Conservation (phyloP, 192 early-diverging fungal genomes). For the Funneliformis mosseae region DNA sequence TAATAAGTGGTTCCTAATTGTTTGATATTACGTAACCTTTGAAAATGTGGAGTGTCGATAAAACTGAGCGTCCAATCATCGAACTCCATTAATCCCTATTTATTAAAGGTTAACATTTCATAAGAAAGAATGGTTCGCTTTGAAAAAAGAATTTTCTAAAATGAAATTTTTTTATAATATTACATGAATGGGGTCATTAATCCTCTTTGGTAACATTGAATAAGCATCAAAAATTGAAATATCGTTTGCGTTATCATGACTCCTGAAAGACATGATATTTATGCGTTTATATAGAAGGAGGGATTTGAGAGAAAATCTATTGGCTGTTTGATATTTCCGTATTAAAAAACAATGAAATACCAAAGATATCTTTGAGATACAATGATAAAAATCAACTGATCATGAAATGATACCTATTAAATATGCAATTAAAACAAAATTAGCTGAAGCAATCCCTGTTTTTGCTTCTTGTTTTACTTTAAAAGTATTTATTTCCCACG, state of each 20-base stretch:
- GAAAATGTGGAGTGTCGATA: constrained; percentile 96
- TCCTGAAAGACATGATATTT: background rate
- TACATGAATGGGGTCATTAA: background rate
- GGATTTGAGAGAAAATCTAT: too few species aligned
- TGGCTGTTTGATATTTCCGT: too few species aligned
- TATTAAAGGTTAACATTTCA: background rate
- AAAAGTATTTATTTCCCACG: too few species aligned
- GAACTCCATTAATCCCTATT: constrained; percentile 74
- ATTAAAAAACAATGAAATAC: too few species aligned
- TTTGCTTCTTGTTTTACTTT: too few species aligned
- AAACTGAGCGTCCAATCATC: constrained; percentile 64
- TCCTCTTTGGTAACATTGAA: background rate
- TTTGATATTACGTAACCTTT: constrained; percentile 91
- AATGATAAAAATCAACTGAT: too few species aligned
- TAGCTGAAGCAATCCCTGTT: too few species aligned
- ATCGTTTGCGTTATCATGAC: background rate
- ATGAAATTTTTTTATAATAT: background rate
- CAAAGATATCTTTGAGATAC: too few species aligned
- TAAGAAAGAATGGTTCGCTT: background rate
- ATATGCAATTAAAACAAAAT: too few species aligned
- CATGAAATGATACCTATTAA: too few species aligned
- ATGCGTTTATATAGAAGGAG: too few species aligned
- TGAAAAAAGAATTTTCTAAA: background rate
- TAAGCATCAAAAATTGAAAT: background rate
- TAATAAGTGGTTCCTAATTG: constrained; percentile 84